These are phyloP conservation scores for Beauveria medogensis DNA, from an alignment of 2,329 filamentous ascomycete genomes.

Conservation along the genomic window DNA sequence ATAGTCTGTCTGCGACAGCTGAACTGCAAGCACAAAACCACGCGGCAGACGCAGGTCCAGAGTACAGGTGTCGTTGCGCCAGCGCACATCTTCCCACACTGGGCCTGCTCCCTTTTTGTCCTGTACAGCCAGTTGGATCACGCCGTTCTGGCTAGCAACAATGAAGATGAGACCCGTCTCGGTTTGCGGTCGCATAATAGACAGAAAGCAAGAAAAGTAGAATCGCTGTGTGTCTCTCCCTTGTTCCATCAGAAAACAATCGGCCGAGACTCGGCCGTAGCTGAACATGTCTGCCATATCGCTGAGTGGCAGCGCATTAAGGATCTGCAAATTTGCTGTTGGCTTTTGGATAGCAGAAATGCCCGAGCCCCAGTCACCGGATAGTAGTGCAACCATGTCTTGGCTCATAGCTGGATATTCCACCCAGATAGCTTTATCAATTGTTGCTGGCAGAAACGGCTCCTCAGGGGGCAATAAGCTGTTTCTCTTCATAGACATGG, in stretches of 20 bases:
- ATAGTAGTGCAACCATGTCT: slow-evolving; percentile 62
- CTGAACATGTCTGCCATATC: slow-evolving; percentile 68
- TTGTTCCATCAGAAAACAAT: slow-evolving; percentile 65
- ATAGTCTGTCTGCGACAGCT: slow-evolving; percentile 70
- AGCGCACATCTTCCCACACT: slow-evolving; percentile 74
- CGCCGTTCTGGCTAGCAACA: slow-evolving; percentile 71
- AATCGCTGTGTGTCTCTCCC: slow-evolving; percentile 61
- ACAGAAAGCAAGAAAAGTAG: slow-evolving; percentile 65
- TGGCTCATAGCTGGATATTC: slow-evolving; percentile 66
- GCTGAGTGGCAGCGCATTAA: slow-evolving; percentile 66
- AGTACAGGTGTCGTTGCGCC: slow-evolving; percentile 59
- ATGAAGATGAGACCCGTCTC: slow-evolving; percentile 65
- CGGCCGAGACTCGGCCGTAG: slow-evolving; percentile 69
- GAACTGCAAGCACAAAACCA: slow-evolving; percentile 64
- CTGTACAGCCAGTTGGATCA: slow-evolving; percentile 68
- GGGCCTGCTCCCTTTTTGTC: slow-evolving; percentile 58
- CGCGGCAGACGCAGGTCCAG: slow-evolving; percentile 66
- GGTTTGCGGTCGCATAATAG: slow-evolving; percentile 61
- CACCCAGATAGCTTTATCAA: slow-evolving; percentile 77
- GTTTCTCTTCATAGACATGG: slow-evolving; percentile 78
- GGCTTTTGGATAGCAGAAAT: slow-evolving; percentile 40
- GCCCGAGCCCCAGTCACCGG: slow-evolving; percentile 48
- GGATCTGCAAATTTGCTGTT: slow-evolving; percentile 42
- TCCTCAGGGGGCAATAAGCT: slow-evolving; percentile 66
- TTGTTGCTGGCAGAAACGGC: slow-evolving; percentile 62